Base-by-base conservation (phyloP, 2,329 filamentous ascomycete species). In the Fusarium proliferatum region DNA sequence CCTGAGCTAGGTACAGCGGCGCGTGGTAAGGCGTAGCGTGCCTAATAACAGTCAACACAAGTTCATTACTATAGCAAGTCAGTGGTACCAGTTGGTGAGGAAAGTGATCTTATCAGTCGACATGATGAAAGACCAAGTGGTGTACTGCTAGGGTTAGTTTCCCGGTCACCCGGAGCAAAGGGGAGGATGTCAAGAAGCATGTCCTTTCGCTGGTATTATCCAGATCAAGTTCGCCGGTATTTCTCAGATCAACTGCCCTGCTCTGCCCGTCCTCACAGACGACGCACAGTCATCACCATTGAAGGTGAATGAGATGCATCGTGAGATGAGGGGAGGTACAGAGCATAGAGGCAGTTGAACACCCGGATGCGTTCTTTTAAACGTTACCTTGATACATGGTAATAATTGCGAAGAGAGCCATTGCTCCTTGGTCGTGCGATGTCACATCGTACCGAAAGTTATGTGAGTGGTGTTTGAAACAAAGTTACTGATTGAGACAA, bases 151-250 rank as follows among this genome's bases (percentile, higher is more conserved):
- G 76, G 79, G 85, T 90, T 82, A 90, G 86, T 85, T 80, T 72
- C 58, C 79, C 80, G 78, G 80, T 76, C 76, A 61, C 60, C 65
- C 69, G 77, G 79, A 77, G 59, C n/a, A 36, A 52, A 53, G 28
- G 64, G 67, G 79, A 69, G 68, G 79, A 81, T 82, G 73, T 78
- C 84, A 87, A 90, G 89, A 92, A 92, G 92, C 92, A 94, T 91
- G 89, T 94, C 90, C 92, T 94, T 94, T 91, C 92, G 92, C 92
- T 93, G 91, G 91, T 88, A 93, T 93, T 93, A 92, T 91, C 90
- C 91, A 93, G 91, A 93, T 93, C 92, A 94, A 94, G 92, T 94
- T 93, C 88, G 85, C 86, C 91, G 91, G 91, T 93, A 91, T 92
- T 88, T 93, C 91, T 93, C 90, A 93, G 90, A 91, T 81, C 81